phyloP scores from a whole-genome alignment of 306 rosid species.

The Acacia confusa region DNA sequence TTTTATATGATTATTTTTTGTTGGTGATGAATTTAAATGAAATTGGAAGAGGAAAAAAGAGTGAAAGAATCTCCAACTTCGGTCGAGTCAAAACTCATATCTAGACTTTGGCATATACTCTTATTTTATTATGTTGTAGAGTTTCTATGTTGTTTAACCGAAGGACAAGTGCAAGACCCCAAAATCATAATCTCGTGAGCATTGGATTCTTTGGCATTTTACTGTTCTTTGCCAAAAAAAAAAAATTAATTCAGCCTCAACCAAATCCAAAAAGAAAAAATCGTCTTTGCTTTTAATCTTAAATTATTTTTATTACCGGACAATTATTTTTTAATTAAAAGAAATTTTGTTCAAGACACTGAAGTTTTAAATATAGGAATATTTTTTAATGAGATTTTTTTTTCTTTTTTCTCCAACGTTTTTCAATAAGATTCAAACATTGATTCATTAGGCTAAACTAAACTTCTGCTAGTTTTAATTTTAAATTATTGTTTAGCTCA shows the following conservation, averaged over 20 bases:
- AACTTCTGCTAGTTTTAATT: neutral
- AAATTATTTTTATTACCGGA: neutral
- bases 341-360: too few species aligned
- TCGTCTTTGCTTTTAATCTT: neutral
- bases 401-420: too few species aligned
- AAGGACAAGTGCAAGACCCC: neutral
- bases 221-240: too few species aligned
- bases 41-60: neutral
- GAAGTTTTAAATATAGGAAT: too few species aligned
- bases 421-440: too few species aligned
- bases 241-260: neutral
- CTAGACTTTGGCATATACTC: neutral
- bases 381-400: too few species aligned
- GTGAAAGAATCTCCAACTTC: neutral
- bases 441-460: too few species aligned
- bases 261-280: conserved; percentile 16
- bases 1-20: too few species aligned
- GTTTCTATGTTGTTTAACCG: neutral
- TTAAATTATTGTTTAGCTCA: neutral
- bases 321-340: too few species aligned
- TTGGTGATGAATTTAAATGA: neutral
- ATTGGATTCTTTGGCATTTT: conserved; percentile 42
- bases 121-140: neutral
- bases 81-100: neutral
- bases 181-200: conserved; percentile 15